Percentiles rank a stretch among this genome's conserved stretches.
Conservation (phyloP, 2,329 filamentous ascomycete species). For the Exophiala bonariae region DNA sequence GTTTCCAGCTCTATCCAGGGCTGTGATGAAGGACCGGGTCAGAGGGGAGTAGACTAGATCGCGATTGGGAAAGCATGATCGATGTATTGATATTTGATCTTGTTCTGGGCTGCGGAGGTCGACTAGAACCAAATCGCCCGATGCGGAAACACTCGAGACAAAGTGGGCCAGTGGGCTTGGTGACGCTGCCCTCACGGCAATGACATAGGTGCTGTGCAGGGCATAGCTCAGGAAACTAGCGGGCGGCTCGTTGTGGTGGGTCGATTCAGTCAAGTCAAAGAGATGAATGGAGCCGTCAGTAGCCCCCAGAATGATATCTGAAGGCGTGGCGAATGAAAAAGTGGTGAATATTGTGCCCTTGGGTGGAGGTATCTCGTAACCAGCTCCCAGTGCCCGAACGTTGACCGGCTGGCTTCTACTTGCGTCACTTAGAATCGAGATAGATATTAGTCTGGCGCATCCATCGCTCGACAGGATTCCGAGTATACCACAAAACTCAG, state of each 20-base stretch:
- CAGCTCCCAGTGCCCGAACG: slow-evolving; percentile 4
- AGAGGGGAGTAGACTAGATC: slow-evolving; percentile 57
- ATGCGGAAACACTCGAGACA: slow-evolving; percentile 53
- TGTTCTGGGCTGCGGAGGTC: slow-evolving; percentile 47
- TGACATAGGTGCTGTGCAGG: slow-evolving; percentile 49
- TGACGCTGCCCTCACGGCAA: slow-evolving; percentile 46
- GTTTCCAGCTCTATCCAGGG: slow-evolving; percentile 17
- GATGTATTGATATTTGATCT: slow-evolving; percentile 17
- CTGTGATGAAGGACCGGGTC: slow-evolving; percentile 50
- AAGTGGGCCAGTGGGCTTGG: slow-evolving; percentile 55
- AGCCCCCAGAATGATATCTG: slow-evolving; percentile 55
- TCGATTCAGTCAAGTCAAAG: slow-evolving; percentile 42
- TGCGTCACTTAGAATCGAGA: slow-evolving; percentile 33
- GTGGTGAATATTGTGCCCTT: slow-evolving; percentile 54
- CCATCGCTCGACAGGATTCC: slow-evolving; percentile 62
- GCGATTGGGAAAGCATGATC: slow-evolving; percentile 45
- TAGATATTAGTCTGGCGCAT: slow-evolving; percentile 53
- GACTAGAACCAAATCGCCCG: slow-evolving; percentile 56
- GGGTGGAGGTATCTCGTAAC: slow-evolving; percentile 36
- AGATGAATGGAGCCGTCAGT: slow-evolving; percentile 58
- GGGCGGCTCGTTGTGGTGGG: slow-evolving; percentile 17
- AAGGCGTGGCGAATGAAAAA: slow-evolving; percentile 58
- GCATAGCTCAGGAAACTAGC: slow-evolving; percentile 10
- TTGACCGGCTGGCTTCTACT: background rate
- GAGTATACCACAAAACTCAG: slow-evolving; percentile 49